Percentiles rank a stretch among this genome's conserved stretches.
Conservation (phyloP, 192 early-diverging fungal genomes). For the Dimargaris xerosporica region DNA sequence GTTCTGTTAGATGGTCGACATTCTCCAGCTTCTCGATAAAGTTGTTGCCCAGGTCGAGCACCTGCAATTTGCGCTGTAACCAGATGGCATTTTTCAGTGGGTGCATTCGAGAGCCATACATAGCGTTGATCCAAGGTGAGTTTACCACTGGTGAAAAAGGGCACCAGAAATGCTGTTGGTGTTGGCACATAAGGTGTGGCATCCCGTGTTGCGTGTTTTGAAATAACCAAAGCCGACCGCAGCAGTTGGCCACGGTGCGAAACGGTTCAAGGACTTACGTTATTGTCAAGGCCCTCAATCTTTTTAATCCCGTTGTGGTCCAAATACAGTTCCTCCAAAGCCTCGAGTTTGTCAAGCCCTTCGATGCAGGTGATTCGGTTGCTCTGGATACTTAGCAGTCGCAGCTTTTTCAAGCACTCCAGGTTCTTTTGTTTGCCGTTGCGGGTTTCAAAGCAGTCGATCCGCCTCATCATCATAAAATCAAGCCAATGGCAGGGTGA, state of each 20-base stretch:
- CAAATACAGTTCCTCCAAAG: constrained; percentile 81
- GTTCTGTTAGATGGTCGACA: constrained; percentile 41
- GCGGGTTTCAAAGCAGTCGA: too few species aligned
- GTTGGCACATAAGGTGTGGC: too few species aligned
- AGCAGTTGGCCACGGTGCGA: too few species aligned
- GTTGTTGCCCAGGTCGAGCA: constrained; percentile 83
- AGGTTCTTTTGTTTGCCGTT: constrained; percentile 30
- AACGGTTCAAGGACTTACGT: constrained; percentile 32
- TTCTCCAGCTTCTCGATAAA: constrained; percentile 53
- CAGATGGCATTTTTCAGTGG: too few species aligned
- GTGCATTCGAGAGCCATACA: too few species aligned
- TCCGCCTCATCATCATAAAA: too few species aligned
- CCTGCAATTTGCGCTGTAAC: constrained; percentile 37
- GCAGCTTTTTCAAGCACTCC: constrained; percentile 40
- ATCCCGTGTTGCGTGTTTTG: too few species aligned
- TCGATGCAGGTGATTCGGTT: constrained; percentile 70
- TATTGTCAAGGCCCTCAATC: constrained; percentile 68
- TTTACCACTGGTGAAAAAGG: too few species aligned
- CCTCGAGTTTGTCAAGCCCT: constrained; percentile 47
- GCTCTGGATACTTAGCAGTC: constrained; percentile 64
- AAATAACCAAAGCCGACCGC: too few species aligned
- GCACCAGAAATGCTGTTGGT: too few species aligned
- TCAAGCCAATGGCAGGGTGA: too few species aligned
- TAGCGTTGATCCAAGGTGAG: too few species aligned
- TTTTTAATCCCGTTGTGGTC: constrained; percentile 75